Conservation (phyloP, 2,329 filamentous ascomycete genomes). For the Knufia fluminis region DNA sequence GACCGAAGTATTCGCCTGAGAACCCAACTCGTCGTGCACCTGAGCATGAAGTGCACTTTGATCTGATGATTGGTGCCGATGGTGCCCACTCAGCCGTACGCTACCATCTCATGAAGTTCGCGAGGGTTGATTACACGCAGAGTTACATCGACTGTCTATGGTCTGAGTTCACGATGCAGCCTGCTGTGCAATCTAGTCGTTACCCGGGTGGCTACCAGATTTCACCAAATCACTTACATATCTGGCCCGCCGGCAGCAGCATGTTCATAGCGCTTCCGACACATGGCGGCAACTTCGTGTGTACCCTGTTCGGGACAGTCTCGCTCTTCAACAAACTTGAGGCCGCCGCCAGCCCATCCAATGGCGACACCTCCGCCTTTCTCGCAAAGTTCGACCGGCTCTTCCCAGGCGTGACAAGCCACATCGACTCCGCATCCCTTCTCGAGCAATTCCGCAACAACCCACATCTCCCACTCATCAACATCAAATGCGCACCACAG, state of each 20-base stretch:
- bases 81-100: slow-evolving; percentile 87
- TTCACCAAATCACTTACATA: slow-evolving; percentile 88
- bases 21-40: slow-evolving; percentile 36
- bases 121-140: slow-evolving; percentile 82
- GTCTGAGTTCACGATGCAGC: slow-evolving; percentile 84
- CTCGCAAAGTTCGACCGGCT: slow-evolving; percentile 78
- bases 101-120: slow-evolving; percentile 93
- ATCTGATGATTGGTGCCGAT: slow-evolving; percentile 88
- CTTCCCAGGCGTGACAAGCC: slow-evolving; percentile 70
- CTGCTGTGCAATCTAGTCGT: slow-evolving; percentile 28
- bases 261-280: slow-evolving; percentile 97
- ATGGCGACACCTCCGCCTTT: slow-evolving; percentile 55
- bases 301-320: slow-evolving; percentile 80
- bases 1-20: slow-evolving; percentile 12
- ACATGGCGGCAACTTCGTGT: slow-evolving; percentile 87
- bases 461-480: slow-evolving; percentile 86
- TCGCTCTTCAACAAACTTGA: slow-evolving; percentile 61
- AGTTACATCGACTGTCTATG: slow-evolving; percentile 93
- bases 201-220: slow-evolving; percentile 57
- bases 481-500: slow-evolving; percentile 84
- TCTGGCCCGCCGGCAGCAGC: slow-evolving; percentile 87
- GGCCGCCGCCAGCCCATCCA: slow-evolving; percentile 40
- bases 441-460: slow-evolving; percentile 67
- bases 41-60: slow-evolving; percentile 79
- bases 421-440: slow-evolving; percentile 55